A percentile compares a stretch with the other conserved stretches of the same genome.
Conservation (phyloP, 2,329 filamentous ascomycete genomes). For the Curvularia sp. region DNA sequence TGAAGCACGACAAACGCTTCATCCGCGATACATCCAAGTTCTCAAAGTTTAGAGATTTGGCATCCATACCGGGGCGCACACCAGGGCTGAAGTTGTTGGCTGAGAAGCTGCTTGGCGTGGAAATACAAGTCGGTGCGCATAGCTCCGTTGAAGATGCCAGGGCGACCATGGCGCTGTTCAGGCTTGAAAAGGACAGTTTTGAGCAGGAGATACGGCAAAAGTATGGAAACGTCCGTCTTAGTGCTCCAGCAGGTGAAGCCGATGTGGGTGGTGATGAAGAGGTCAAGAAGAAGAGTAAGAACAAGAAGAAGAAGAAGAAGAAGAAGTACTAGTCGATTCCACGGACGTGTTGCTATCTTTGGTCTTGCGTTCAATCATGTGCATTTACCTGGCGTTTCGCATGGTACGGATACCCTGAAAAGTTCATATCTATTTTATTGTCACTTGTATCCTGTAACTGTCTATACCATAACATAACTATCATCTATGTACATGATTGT, state of each 20-base stretch:
- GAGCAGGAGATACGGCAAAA: constrained; percentile 79
- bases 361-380: constrained; percentile 9
- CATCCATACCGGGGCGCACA: constrained; percentile 65
- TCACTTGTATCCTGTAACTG: constrained; percentile 1
- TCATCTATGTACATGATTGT: neutral
- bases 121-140: constrained; percentile 68
- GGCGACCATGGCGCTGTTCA: constrained; percentile 88
- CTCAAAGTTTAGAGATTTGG: constrained; percentile 74
- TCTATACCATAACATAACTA: neutral
- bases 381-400: constrained; percentile 30
- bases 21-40: constrained; percentile 86
- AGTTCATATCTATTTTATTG: constrained; percentile 6
- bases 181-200: constrained; percentile 82
- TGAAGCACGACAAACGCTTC: constrained; percentile 80
- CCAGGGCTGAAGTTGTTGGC: constrained; percentile 70
- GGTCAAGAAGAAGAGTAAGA: constrained; percentile 45
- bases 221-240: constrained; percentile 52
- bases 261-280: constrained; percentile 31
- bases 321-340: constrained; percentile 24
- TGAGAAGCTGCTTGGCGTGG: constrained; percentile 63
- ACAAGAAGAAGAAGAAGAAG: constrained; percentile 52
- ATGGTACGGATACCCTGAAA: constrained; percentile 30
- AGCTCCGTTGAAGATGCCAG: constrained; percentile 78
- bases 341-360: neutral
- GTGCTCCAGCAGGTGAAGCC: constrained; percentile 30